Evolutionary conservation across 768 basidiomycete genomes (phyloP).

Genomic region (Auriscalpium orientale): DNA sequence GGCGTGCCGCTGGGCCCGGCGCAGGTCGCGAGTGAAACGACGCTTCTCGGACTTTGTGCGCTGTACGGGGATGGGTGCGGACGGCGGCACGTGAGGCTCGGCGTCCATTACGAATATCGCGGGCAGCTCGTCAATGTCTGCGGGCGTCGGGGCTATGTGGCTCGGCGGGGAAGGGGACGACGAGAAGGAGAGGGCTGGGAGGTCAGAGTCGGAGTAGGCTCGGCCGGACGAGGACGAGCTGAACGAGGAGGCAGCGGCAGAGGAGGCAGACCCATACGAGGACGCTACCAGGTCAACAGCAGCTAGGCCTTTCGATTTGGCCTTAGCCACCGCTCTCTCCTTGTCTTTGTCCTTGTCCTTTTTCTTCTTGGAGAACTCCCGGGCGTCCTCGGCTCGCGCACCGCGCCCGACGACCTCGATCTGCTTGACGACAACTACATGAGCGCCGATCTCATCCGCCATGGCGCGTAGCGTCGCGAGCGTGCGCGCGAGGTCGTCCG

Average conservation of each 20-base stretch:
- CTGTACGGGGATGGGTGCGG: not conserved
- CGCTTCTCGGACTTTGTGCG: constrained; percentile 2
- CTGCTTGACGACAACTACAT: constrained; percentile 86
- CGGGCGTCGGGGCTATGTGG: not conserved
- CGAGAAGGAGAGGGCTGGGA: not conserved
- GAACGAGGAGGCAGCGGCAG: not conserved
- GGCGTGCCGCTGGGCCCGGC: constrained; percentile 17
- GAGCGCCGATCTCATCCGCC: constrained; percentile 90
- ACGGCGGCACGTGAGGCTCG: constrained; percentile 14
- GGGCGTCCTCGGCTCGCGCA: constrained; percentile 27
- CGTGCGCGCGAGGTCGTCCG: constrained; percentile 69
- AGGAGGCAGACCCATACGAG: not conserved
- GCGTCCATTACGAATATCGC: constrained; percentile 43
- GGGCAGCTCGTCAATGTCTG: constrained; percentile 15
- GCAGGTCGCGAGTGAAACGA: constrained; percentile 2
- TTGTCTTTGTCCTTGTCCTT: constrained; percentile 17
- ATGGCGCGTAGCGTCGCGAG: constrained; percentile 87
- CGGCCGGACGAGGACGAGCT: not conserved
- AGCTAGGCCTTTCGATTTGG: not conserved
- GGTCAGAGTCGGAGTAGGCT: not conserved
- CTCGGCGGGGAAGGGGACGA: not conserved
- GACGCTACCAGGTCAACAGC: not conserved
- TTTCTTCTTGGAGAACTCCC: constrained; percentile 28
- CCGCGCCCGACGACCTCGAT: constrained; percentile 59
- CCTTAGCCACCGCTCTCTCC: not conserved